Evolutionary conservation across 2,329 filamentous ascomycete species (phyloP), one percentile per base, ranked within the genome.

Genomic region (Hymenoscyphus occultus): DNA sequence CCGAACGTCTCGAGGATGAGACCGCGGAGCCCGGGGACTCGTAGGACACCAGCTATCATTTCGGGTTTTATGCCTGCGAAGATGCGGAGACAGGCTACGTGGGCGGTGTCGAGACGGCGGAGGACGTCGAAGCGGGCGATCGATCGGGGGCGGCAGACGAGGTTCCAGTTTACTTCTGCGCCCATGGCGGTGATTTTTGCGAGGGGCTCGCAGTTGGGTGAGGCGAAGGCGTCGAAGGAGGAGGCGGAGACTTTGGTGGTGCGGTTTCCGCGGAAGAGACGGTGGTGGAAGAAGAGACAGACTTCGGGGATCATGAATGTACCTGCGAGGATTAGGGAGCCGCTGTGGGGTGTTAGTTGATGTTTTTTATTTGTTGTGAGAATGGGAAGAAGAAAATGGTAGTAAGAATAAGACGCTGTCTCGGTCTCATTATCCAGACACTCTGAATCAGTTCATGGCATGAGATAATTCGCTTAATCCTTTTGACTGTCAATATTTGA

Each of bases 251-350:
- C 82, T 74, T 91, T 91, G 32, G 87, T 90, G 9, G 85, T 81
- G 54, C 89, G 79, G 70, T 90, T 91, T 12, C 89, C 89, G 14
- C 89, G 84, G 72, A 88, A 90, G 22, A 91, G 81, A 69, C 84
- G 86, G 76, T 89, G 86, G 74, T 90, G 88, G 79, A 91, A 91
- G 77, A 90, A 91, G 48, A 91, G 80, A 72, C 87, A 90, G 32
- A 91, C 89, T 77, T 91, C 89, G 0, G 89, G 88, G 61, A 91
- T 89, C 82, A 88, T 88, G 73, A 91, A 90, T 70, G 90, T 88
- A 12, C 88, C 88, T 14, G 89, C 89, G 63, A 91, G 85, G 65
- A 91, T 87, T 65, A 91, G 77, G 10, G 87, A 87, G 14, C 87
- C 87, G 48, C 48, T 54, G n/a, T 2, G n/a, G 28, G 3, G 2